Percentiles rank a stretch among this genome's conserved stretches.
These are phyloP conservation scores for Hyphopichia homilentoma DNA, from an alignment of 805 yeast genomes.

Conservation along the genomic window DNA sequence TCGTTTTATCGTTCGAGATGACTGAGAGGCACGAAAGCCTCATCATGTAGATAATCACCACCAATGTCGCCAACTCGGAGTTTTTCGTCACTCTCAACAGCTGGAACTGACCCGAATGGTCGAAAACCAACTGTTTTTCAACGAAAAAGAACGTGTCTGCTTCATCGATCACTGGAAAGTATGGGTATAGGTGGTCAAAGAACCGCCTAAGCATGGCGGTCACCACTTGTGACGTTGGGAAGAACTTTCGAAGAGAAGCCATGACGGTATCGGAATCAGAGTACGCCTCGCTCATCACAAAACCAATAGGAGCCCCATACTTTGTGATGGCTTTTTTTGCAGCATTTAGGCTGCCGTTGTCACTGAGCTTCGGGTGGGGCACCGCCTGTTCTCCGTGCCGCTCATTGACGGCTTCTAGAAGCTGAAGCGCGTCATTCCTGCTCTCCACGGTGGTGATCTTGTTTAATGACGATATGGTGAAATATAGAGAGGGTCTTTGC, in stretches of 20 bases:
- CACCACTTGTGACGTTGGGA: background rate
- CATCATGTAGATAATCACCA: background rate
- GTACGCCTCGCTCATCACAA: background rate
- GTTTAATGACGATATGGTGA: no score
- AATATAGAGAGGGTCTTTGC: no score
- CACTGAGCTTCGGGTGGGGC: no score
- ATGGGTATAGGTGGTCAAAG: constrained; percentile 36
- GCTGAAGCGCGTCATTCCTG: no score
- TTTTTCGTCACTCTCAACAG: background rate
- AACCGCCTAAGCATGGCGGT: constrained; percentile 28
- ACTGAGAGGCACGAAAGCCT: background rate
- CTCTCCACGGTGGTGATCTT: no score
- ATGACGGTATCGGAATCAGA: background rate
- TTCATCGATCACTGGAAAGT: constrained; percentile 39
- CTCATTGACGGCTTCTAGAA: no score
- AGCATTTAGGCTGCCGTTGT: no score
- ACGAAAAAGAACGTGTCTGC: background rate
- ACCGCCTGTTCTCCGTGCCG: no score
- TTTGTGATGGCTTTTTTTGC: background rate
- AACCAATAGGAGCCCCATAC: background rate
- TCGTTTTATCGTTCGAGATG: background rate
- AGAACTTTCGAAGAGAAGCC: background rate
- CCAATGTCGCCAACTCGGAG: background rate
- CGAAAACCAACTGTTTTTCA: background rate
- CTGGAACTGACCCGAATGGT: background rate